These are phyloP conservation scores for Xylaria scruposa DNA, from an alignment of 495 filamentous ascomycete genomes.

Conservation along the genomic window DNA sequence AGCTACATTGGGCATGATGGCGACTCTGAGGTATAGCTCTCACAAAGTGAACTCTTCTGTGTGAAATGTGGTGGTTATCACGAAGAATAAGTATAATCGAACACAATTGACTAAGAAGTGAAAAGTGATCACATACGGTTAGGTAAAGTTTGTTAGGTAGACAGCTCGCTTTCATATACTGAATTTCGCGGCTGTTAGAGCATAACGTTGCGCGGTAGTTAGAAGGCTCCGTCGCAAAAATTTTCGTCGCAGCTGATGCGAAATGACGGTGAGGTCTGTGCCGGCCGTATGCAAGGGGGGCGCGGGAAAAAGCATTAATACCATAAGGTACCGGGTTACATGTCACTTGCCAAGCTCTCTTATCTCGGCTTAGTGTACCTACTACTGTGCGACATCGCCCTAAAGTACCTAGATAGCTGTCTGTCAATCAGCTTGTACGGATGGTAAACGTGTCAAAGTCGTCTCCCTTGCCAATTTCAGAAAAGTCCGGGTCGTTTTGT, in stretches of 20 bases:
- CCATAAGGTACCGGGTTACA: neutral
- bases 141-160: neutral
- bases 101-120: neutral
- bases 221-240: constrained; percentile 7
- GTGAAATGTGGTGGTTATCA: no score
- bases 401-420: neutral
- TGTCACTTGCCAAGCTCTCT: constrained; percentile 1
- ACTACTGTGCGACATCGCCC: neutral
- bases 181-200: neutral
- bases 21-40: neutral
- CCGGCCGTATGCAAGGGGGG: neutral
- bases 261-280: constrained; percentile 26
- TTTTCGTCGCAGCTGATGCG: constrained; percentile 18
- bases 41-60: neutral
- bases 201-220: neutral
- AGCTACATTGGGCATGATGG: neutral
- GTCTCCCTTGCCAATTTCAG: neutral
- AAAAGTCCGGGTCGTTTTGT: neutral
- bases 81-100: neutral
- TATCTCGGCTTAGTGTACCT: constrained; percentile 5
- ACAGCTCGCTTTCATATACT: neutral
- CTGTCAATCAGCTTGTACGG: neutral
- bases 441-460: neutral
- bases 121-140: neutral
- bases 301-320: neutral